Conservation (phyloP, 495 filamentous ascomycete species). For the Neurospora sp. region DNA sequence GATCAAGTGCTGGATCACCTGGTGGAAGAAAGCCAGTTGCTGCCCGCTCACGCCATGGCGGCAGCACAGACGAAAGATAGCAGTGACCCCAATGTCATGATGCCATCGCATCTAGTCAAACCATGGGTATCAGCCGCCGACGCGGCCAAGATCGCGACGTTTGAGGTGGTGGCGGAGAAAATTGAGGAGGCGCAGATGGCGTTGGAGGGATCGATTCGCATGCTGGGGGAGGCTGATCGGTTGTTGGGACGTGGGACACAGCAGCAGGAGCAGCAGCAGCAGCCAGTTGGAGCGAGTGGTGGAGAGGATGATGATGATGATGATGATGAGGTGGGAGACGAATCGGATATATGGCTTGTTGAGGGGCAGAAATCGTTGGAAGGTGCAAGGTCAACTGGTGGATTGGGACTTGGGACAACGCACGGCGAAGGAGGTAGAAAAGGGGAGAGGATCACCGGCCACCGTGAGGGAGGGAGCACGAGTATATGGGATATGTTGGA, state of each 20-base stretch:
- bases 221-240: slow-evolving; percentile 28
- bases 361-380: slow-evolving; percentile 16
- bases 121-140: slow-evolving; percentile 43
- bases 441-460: slow-evolving; percentile 16
- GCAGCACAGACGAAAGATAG: slow-evolving; percentile 15
- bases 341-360: slow-evolving; percentile 26
- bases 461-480: slow-evolving; percentile 12
- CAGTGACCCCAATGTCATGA: slow-evolving; percentile 9
- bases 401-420: slow-evolving; percentile 22
- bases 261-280: slow-evolving; percentile 3
- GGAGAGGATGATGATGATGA: slow-evolving; percentile 16
- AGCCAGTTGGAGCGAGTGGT: slow-evolving; percentile 4
- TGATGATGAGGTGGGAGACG: slow-evolving; percentile 1
- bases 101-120: slow-evolving; percentile 23
- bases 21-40: slow-evolving; percentile 58
- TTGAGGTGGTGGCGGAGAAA: slow-evolving; percentile 39
- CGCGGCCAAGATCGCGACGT: slow-evolving; percentile 36
- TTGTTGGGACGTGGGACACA: slow-evolving; percentile 17
- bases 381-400: slow-evolving; percentile 11
- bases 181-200: slow-evolving; percentile 37
- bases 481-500: slow-evolving; percentile 35
- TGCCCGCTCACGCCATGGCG: slow-evolving; percentile 50
- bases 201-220: slow-evolving; percentile 32
- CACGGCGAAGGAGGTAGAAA: slow-evolving; percentile 2
- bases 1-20: slow-evolving; percentile 49